These are phyloP conservation scores for Cryphonectria nitschkei DNA, from an alignment of 2,329 filamentous ascomycete species.

Conservation along the genomic window DNA sequence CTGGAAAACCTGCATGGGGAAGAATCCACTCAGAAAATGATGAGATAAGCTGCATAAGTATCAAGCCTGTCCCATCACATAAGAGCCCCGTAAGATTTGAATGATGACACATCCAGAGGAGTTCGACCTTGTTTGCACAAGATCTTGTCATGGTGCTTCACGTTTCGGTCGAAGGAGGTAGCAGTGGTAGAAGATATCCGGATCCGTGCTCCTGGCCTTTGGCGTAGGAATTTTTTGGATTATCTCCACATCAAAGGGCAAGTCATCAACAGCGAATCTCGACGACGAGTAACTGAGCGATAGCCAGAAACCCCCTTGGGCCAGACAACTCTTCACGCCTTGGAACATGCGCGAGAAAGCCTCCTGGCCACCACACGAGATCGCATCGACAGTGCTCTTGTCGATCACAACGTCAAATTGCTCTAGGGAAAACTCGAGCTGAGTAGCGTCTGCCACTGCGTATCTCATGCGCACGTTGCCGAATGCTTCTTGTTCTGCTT, in stretches of 20 bases:
- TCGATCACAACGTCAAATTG: slow-evolving; percentile 50
- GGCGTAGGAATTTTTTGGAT: slow-evolving; percentile 47
- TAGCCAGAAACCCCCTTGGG: slow-evolving; percentile 47
- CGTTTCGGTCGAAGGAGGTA: slow-evolving; percentile 45
- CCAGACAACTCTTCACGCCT: slow-evolving; percentile 42
- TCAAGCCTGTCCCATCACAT: neutral
- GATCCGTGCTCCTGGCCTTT: slow-evolving; percentile 47
- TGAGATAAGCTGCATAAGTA: neutral
- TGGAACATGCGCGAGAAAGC: slow-evolving; percentile 44
- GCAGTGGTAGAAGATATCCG: slow-evolving; percentile 51
- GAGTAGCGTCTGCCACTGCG: slow-evolving; percentile 49
- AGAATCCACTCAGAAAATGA: neutral
- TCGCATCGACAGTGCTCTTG: slow-evolving; percentile 54
- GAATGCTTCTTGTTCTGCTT: slow-evolving; percentile 46
- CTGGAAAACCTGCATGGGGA: neutral
- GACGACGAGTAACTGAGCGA: slow-evolving; percentile 51
- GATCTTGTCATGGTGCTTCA: neutral
- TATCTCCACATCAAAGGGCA: slow-evolving; percentile 48
- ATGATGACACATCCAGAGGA: neutral
- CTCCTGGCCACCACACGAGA: slow-evolving; percentile 49
- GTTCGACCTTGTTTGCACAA: neutral
- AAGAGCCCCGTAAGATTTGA: neutral
- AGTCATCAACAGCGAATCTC: slow-evolving; percentile 43
- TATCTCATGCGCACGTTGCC: slow-evolving; percentile 50
- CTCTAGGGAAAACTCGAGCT: slow-evolving; percentile 32